These are phyloP conservation scores for Saitozyma podzolica DNA, from an alignment of 768 basidiomycete species.

Conservation along the genomic window DNA sequence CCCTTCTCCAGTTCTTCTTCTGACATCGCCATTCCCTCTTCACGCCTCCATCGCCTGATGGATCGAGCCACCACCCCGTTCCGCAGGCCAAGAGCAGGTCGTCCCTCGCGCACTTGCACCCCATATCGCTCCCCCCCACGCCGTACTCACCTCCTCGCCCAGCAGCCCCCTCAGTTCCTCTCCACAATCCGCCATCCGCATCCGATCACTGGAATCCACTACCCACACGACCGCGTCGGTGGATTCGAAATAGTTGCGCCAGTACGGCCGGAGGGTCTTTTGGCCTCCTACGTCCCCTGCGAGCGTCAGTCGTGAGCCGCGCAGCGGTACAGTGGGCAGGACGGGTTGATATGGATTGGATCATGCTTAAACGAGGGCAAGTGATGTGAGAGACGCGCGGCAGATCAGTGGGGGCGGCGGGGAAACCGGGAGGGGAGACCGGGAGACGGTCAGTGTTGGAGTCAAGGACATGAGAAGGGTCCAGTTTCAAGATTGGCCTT, in stretches of 20 bases:
- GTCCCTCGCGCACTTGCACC: not conserved
- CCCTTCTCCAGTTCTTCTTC: no score
- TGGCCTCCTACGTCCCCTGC: conserved; percentile 99
- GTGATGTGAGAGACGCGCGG: no score
- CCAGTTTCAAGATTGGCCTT: no score
- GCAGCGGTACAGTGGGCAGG: no score
- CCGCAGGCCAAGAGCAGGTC: not conserved
- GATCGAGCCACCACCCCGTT: no score
- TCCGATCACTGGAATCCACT: conserved; percentile 88
- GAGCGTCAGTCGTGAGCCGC: not conserved
- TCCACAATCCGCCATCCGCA: conserved; percentile 87
- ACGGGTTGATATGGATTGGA: no score
- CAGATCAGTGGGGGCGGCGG: not conserved
- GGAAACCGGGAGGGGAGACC: not conserved
- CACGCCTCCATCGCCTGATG: no score
- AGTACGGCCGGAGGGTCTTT: conserved; percentile 90
- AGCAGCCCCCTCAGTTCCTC: conserved; percentile 81
- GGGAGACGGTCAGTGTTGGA: no score
- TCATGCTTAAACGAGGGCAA: no score
- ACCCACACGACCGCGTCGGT: conserved; percentile 99
- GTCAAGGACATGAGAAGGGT: no score
- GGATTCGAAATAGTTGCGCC: conserved; percentile 98
- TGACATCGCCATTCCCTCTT: no score
- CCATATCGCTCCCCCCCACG: not conserved
- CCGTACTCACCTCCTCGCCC: conserved; percentile 76